phyloP scores from a whole-genome alignment of 2,329 filamentous ascomycete genomes.

The Colletotrichum sp. region DNA sequence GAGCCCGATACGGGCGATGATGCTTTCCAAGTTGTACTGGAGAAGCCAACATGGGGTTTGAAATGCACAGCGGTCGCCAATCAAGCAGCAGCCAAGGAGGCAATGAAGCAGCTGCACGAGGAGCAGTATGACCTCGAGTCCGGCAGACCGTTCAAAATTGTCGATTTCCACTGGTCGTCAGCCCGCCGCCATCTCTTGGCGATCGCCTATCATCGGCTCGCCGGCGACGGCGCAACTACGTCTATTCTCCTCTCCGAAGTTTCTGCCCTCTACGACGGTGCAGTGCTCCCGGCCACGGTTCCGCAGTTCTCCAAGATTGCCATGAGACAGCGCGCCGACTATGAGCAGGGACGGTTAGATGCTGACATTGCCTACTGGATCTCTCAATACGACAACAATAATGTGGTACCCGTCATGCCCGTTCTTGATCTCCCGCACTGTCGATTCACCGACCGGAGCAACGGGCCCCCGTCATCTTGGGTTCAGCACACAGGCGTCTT shows the following conservation, averaged over 20 bases:
- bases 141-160: background rate
- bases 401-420: background rate
- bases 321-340: background rate
- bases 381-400: background rate
- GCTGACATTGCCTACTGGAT: background rate
- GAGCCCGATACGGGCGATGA: background rate
- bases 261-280: background rate
- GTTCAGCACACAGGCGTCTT: background rate
- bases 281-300: background rate
- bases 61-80: background rate
- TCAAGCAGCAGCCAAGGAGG: background rate
- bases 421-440: background rate
- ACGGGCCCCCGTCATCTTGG: background rate
- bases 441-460: background rate
- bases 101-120: background rate
- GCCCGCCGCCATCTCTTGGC: background rate
- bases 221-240: background rate
- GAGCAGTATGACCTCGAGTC: background rate
- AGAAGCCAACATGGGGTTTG: background rate
- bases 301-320: background rate
- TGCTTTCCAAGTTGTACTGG: background rate
- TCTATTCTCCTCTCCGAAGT: background rate
- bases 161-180: background rate
- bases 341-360: background rate
- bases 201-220: background rate